Percentiles rank a stretch among this genome's conserved stretches.
Evolutionary conservation across 1,284 basidiomycete genomes (phyloP).

Genomic region (Sanghuangporus sanghuang): DNA sequence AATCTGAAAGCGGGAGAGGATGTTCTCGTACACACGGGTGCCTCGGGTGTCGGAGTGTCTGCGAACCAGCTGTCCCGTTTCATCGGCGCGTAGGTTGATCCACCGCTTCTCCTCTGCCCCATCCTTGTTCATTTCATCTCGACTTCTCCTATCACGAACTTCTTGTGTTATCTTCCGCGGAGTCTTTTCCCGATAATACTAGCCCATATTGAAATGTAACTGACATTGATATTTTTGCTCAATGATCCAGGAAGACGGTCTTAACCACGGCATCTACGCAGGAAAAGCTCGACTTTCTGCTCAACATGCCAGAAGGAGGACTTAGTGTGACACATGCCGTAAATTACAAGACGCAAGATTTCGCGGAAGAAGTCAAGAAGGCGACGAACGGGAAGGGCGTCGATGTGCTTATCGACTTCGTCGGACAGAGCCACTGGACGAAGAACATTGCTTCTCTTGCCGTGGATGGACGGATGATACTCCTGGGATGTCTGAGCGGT

Average conservation of each 20-base stretch:
- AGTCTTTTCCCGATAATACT: not conserved
- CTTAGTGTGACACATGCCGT: conserved; percentile 69
- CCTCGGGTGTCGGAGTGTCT: conserved; percentile 87
- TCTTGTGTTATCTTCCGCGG: conserved; percentile 6
- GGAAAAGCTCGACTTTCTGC: conserved; percentile 80
- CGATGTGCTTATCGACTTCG: conserved; percentile 85
- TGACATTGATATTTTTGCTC: not conserved
- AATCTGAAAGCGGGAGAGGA: conserved; percentile 68
- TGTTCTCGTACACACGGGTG: conserved; percentile 86
- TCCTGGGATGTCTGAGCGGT: conserved; percentile 72
- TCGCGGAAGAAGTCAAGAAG: conserved; percentile 61
- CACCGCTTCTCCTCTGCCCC: not conserved
- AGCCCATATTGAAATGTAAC: not conserved
- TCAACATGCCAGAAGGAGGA: conserved; percentile 39
- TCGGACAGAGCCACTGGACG: conserved; percentile 79
- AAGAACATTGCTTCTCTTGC: conserved; percentile 78
- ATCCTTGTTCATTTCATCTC: not conserved
- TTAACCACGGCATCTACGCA: conserved; percentile 83
- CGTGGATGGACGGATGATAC: conserved; percentile 73
- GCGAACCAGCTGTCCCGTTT: conserved; percentile 85
- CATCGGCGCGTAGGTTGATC: conserved; percentile 61
- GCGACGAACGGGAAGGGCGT: conserved; percentile 65
- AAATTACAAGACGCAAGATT: conserved; percentile 86
- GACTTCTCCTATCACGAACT: not conserved
- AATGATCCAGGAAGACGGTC: conserved; percentile 52